Conservation (phyloP, 805 yeast genomes). For the Wickerhamiella dianesei region DNA sequence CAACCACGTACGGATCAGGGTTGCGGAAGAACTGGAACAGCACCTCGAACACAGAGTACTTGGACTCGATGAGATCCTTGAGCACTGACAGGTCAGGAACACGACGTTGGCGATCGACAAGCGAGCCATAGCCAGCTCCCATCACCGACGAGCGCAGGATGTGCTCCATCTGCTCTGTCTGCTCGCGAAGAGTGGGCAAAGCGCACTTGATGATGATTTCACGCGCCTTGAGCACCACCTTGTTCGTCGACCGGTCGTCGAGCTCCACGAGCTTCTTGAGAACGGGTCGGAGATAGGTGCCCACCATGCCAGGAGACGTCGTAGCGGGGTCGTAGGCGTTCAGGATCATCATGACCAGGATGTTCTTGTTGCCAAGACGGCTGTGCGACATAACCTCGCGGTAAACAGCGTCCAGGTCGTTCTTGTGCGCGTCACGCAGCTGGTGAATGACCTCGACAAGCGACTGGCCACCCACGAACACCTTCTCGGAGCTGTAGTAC, state of each 20-base stretch:
- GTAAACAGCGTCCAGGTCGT: constrained; percentile 61
- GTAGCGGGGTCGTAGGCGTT: constrained; percentile 68
- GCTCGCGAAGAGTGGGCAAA: constrained; percentile 87
- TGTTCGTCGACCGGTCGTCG: constrained; percentile 81
- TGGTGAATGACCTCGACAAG: constrained; percentile 71
- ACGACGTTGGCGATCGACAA: constrained; percentile 34
- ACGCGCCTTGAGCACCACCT: constrained; percentile 88
- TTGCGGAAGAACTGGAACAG: constrained; percentile 80
- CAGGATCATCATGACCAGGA: constrained; percentile 72
- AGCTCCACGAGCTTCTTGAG: constrained; percentile 73
- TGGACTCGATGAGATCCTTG: constrained; percentile 89
- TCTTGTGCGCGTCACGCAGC: constrained; percentile 77
- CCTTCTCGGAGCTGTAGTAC: constrained; percentile 63
- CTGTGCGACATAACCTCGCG: constrained; percentile 72
- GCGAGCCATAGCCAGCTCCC: constrained; percentile 64
- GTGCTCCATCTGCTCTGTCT: constrained; percentile 95
- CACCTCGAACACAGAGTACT: constrained; percentile 92
- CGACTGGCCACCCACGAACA: constrained; percentile 44
- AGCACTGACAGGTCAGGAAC: constrained; percentile 70
- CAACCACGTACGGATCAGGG: constrained; percentile 72
- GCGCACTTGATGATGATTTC: constrained; percentile 95
- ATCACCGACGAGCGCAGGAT: constrained; percentile 84
- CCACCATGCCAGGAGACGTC: constrained; percentile 57
- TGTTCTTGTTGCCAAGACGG: constrained; percentile 86
- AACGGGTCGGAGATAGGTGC: constrained; percentile 52